These are phyloP conservation scores for cucumber (Cucumis sativus) DNA, from an alignment of 306 rosid species.

Conservation along the genomic window DNA sequence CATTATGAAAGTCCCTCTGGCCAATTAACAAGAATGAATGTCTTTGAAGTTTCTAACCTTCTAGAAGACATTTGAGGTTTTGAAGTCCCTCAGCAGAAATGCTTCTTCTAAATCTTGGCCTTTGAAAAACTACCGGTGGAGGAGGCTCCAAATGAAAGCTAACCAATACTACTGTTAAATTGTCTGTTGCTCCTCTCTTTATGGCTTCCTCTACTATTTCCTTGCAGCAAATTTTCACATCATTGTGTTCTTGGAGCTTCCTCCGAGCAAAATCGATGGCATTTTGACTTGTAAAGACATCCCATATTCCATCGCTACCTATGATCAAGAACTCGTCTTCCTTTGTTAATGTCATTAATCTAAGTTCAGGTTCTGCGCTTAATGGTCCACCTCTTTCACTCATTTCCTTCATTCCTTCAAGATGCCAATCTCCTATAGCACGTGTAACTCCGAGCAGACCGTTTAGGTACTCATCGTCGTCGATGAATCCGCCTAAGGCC, in stretches of 20 bases:
- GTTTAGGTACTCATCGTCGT: slow-evolving; percentile 64
- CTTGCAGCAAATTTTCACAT: slow-evolving; percentile 68
- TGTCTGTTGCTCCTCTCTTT: slow-evolving; percentile 57
- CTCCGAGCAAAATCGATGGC: slow-evolving; percentile 70
- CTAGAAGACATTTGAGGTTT: slow-evolving; percentile 43
- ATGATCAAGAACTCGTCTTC: slow-evolving; percentile 84
- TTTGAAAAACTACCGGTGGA: slow-evolving; percentile 37
- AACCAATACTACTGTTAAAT: slow-evolving; percentile 70
- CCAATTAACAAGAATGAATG: neutral
- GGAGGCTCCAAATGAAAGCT: slow-evolving; percentile 81
- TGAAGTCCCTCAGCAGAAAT: slow-evolving; percentile 86
- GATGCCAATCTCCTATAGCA: slow-evolving; percentile 91
- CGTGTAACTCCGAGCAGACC: slow-evolving; percentile 76
- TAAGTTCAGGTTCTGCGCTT: slow-evolving; percentile 87
- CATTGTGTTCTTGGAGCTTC: slow-evolving; percentile 79
- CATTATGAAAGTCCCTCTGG: slow-evolving; percentile 2
- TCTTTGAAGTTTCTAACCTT: slow-evolving; percentile 16
- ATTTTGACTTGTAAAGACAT: slow-evolving; percentile 63
- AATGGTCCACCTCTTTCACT: slow-evolving; percentile 65
- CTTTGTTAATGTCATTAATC: slow-evolving; percentile 42
- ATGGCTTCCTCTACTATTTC: slow-evolving; percentile 73
- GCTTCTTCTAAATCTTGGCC: slow-evolving; percentile 61
- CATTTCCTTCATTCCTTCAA: slow-evolving; percentile 77
- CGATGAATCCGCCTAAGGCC: slow-evolving; percentile 64
- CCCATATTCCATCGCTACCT: slow-evolving; percentile 95